Conservation (phyloP, 2,329 filamentous ascomycete species). For the Pseudocercospora vitis region DNA sequence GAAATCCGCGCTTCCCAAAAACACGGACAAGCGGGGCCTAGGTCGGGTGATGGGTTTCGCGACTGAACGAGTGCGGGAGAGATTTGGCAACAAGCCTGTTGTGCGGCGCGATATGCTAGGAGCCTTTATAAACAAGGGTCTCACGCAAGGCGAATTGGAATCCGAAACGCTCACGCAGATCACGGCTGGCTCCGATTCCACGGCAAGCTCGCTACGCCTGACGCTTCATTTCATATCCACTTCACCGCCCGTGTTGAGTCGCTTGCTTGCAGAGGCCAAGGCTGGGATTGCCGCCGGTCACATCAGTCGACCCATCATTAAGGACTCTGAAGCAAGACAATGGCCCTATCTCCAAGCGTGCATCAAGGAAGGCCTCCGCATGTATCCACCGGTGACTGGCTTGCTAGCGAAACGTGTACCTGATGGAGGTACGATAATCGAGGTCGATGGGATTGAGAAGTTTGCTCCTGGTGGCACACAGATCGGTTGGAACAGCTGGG, state of each 20-base stretch:
- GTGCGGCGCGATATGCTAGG: constrained; percentile 55
- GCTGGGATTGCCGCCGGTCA: constrained; percentile 41
- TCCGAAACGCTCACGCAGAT: constrained; percentile 50
- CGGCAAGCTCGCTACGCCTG: constrained; percentile 55
- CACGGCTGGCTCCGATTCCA: constrained; percentile 60
- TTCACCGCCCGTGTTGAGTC: constrained; percentile 49
- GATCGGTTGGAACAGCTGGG: constrained; percentile 44
- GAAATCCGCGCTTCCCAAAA: constrained; percentile 46
- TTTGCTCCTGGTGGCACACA: constrained; percentile 40
- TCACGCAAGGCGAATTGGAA: constrained; percentile 45
- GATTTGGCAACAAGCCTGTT: constrained; percentile 48
- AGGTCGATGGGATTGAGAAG: constrained; percentile 39
- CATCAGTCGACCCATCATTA: constrained; percentile 49
- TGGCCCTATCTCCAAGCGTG: constrained; percentile 50
- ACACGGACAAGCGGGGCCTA: constrained; percentile 48
- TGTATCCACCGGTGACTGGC: constrained; percentile 47
- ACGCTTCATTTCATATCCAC: constrained; percentile 56
- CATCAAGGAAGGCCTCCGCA: constrained; percentile 49
- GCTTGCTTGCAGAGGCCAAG: constrained; percentile 51
- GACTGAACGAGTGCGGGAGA: constrained; percentile 47
- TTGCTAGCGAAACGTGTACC: constrained; percentile 41
- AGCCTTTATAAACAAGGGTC: constrained; percentile 51
- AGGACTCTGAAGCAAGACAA: constrained; percentile 46
- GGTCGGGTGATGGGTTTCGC: constrained; percentile 47
- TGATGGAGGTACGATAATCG: constrained; percentile 36